Conservation (phyloP, 371 early-diverging fungal species). For the Mucor plumbeus region DNA sequence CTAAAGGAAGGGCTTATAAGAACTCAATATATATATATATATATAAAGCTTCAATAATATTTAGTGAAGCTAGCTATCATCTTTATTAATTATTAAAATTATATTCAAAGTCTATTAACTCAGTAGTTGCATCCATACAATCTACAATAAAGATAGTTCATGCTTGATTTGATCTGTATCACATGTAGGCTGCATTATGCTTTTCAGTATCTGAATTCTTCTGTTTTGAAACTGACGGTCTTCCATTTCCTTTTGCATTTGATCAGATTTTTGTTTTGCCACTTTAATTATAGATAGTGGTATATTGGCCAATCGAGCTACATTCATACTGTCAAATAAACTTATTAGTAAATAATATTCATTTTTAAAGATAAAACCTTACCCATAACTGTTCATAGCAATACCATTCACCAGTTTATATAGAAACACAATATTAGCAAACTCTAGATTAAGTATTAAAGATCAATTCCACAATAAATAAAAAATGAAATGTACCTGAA, state of each 20-base stretch:
- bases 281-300: slow-evolving; percentile 56
- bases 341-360: background rate
- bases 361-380: slow-evolving; percentile 2
- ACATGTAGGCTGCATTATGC: background rate
- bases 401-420: slow-evolving; percentile 86
- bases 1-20: too few species aligned
- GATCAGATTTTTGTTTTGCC: slow-evolving; percentile 64
- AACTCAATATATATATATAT: too few species aligned
- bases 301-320: slow-evolving; percentile 80
- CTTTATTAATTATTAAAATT: too few species aligned
- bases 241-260: slow-evolving; percentile 48
- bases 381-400: slow-evolving; percentile 79
- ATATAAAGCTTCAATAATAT: too few species aligned
- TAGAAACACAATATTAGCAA: slow-evolving; percentile 74
- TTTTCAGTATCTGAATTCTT: background rate
- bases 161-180: background rate
- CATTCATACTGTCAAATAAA: slow-evolving; percentile 64
- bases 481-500: slow-evolving; percentile 16
- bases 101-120: too few species aligned
- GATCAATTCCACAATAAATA: background rate
- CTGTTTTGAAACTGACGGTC: background rate
- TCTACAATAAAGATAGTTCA: background rate
- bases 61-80: too few species aligned
- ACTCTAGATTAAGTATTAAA: slow-evolving; percentile 7
- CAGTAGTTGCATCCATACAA: too few species aligned